Evolutionary conservation across 139 green algal genomes (phyloP).

Genomic region (Asterochloris sp.): DNA sequence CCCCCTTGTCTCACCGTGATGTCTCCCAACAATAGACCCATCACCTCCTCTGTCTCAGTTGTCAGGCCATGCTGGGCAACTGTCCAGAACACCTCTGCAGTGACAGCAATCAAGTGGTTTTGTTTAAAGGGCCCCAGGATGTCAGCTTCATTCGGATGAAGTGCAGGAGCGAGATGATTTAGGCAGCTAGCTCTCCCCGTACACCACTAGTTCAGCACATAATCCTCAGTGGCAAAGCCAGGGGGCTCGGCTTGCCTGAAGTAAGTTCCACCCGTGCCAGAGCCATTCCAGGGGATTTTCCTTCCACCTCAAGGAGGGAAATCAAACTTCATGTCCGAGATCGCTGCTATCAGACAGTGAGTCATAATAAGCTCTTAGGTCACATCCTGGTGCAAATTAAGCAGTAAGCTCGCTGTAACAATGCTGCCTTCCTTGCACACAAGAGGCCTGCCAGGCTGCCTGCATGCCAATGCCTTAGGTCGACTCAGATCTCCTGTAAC

Average conservation of each 20-base stretch:
- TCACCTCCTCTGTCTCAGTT: conserved; percentile 81
- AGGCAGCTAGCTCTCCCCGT: not conserved
- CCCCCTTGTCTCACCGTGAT: conserved; percentile 29
- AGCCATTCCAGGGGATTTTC: not conserved
- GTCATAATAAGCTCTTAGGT: too few species aligned
- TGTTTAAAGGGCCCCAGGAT: not conserved
- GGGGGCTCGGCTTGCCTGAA: not conserved
- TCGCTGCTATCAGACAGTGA: too few species aligned
- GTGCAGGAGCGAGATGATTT: not conserved
- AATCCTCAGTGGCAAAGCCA: not conserved
- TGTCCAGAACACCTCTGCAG: conserved; percentile 66
- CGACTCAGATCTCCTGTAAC: too few species aligned
- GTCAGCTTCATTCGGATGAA: not conserved
- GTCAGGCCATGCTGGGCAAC: conserved; percentile 70
- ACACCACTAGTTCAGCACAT: not conserved
- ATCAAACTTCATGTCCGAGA: too few species aligned
- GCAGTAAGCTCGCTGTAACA: too few species aligned
- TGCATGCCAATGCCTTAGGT: too few species aligned
- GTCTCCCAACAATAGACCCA: conserved; percentile 82
- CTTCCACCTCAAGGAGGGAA: too few species aligned
- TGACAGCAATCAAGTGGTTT: not conserved
- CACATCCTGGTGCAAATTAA: too few species aligned
- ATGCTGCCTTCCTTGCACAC: too few species aligned
- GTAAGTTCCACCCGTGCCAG: conserved; percentile 13
- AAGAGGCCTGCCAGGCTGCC: too few species aligned